Percentiles rank a stretch among this genome's conserved stretches.
These are phyloP conservation scores for Rhodotorula sphaerocarpa DNA, from an alignment of 768 basidiomycete genomes.

Conservation along the genomic window DNA sequence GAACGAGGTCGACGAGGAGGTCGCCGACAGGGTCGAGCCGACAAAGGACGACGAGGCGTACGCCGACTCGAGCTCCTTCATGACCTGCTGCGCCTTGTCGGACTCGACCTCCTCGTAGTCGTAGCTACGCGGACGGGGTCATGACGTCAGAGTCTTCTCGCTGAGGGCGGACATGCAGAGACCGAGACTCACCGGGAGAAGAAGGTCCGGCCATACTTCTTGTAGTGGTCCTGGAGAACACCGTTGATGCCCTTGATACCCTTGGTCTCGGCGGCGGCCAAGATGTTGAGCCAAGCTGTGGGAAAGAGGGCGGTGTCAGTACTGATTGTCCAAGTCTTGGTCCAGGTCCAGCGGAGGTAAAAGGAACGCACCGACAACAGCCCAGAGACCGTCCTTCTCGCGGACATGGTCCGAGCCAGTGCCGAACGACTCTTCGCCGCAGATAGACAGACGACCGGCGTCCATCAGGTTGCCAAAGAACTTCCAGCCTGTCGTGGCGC, in stretches of 20 bases:
- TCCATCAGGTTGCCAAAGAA: constrained; percentile 99
- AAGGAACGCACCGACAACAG: constrained; percentile 68
- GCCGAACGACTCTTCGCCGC: constrained; percentile 97
- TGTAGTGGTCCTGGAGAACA: constrained; percentile 76
- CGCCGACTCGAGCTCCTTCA: constrained; percentile 63
- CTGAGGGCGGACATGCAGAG: not conserved
- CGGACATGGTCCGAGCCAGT: constrained; percentile 99
- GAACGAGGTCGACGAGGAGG: constrained; percentile 56
- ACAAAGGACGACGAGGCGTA: constrained; percentile 58
- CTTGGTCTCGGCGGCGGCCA: constrained; percentile 72
- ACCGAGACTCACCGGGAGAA: constrained; percentile 58
- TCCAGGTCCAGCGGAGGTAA: too few species aligned
- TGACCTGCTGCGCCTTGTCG: constrained; percentile 77
- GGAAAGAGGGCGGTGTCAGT: not conserved
- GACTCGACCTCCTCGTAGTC: constrained; percentile 98
- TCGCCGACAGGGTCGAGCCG: constrained; percentile 58
- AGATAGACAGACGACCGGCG: constrained; percentile 92
- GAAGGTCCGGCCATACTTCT: constrained; percentile 89
- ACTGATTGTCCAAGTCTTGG: not conserved
- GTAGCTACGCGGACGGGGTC: constrained; percentile 57
- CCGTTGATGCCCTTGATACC: constrained; percentile 63
- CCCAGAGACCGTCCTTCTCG: constrained; percentile 99
- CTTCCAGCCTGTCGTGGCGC: constrained; percentile 69
- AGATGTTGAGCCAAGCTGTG: constrained; percentile 91
- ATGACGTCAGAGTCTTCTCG: too few species aligned